Base-by-base conservation (phyloP, 2,329 filamentous ascomycete genomes). In the Elsinoe batatas region DNA sequence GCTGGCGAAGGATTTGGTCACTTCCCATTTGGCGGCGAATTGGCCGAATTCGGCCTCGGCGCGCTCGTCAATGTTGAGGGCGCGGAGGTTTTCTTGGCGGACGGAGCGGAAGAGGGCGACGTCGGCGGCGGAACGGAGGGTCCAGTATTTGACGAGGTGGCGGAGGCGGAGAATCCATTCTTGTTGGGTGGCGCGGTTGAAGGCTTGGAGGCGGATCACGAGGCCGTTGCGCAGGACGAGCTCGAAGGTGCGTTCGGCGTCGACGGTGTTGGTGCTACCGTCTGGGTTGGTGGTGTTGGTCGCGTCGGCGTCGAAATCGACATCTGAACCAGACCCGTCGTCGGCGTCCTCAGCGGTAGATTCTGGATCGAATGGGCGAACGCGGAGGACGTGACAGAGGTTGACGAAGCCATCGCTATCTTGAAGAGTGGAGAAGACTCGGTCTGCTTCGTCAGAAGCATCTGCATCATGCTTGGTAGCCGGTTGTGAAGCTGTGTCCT, bases 21-120 rank as follows among this genome's bases (percentile, higher is more conserved):
- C 81, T 65, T 86, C 83, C 83, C 83, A 86, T 62, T 85, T 85
- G 60, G 76, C 72, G 0, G 81, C 81, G 63, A 81, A 85, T 62
- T 84, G 81, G 8, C 82, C 83, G n/a, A 85, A 68, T 42, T 78
- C 69, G 0, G 83, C 81, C 67, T 86, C 83, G 61, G 78, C 74
- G 60, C 82, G 79, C 64, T 86, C 83, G 63, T 85, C 82, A 56
- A 86, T 82, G 50, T 79, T 77, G 51, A 86, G 72, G 5, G 75
- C 69, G 40, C 77, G 71, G 32, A 85, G 72, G 60, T 86, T 86
- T 53, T 75, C 74, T 53, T 74, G 70, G 17, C 82, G 76, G 3
- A 81, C 76, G 1, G 71, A 68, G 60, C 83, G 82, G 63, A 81
- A 76, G 20, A 81, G 75, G 10, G 71, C 70, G 58, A 81, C 76